These are phyloP conservation scores for Zygosaccharomyces pseudobailii DNA, from an alignment of 1,139 yeast species.

Conservation along the genomic window DNA sequence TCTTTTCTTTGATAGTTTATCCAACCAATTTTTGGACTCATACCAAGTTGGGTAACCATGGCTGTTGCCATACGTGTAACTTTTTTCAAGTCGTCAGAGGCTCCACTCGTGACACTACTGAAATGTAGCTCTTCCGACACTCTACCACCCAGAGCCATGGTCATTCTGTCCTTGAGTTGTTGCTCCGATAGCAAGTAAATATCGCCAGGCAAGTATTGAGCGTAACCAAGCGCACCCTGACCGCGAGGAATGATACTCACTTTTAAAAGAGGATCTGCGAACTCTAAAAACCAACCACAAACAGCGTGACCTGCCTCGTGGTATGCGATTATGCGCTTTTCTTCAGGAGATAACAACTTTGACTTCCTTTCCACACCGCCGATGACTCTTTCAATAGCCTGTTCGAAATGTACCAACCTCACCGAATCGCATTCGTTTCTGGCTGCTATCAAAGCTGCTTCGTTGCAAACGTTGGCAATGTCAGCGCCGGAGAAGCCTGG, in stretches of 20 bases:
- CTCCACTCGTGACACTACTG: slow-evolving; percentile 75
- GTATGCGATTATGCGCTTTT: slow-evolving; percentile 70
- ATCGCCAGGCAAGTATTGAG: slow-evolving; percentile 77
- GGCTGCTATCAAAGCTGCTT: slow-evolving; percentile 79
- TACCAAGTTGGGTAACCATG: slow-evolving; percentile 73
- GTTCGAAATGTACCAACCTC: slow-evolving; percentile 61
- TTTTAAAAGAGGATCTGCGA: slow-evolving; percentile 71
- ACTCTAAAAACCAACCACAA: slow-evolving; percentile 70
- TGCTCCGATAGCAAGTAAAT: slow-evolving; percentile 61
- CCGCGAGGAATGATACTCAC: slow-evolving; percentile 83
- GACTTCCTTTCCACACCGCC: slow-evolving; percentile 77
- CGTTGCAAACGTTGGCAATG: slow-evolving; percentile 78
- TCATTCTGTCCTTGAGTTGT: slow-evolving; percentile 67
- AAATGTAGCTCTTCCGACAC: slow-evolving; percentile 76
- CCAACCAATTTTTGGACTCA: slow-evolving; percentile 67
- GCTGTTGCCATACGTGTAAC: slow-evolving; percentile 73
- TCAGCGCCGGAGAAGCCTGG: slow-evolving; percentile 88
- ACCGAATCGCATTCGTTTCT: slow-evolving; percentile 57
- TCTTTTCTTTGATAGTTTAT: slow-evolving; percentile 47
- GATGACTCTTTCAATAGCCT: slow-evolving; percentile 75
- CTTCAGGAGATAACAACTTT: slow-evolving; percentile 61
- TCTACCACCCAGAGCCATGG: slow-evolving; percentile 78
- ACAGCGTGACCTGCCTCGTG: slow-evolving; percentile 85
- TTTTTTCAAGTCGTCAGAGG: slow-evolving; percentile 75
- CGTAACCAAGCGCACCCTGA: slow-evolving; percentile 80